Conservation (phyloP, 2,329 filamentous ascomycete genomes). For the Cordyceps cateniannulata region DNA sequence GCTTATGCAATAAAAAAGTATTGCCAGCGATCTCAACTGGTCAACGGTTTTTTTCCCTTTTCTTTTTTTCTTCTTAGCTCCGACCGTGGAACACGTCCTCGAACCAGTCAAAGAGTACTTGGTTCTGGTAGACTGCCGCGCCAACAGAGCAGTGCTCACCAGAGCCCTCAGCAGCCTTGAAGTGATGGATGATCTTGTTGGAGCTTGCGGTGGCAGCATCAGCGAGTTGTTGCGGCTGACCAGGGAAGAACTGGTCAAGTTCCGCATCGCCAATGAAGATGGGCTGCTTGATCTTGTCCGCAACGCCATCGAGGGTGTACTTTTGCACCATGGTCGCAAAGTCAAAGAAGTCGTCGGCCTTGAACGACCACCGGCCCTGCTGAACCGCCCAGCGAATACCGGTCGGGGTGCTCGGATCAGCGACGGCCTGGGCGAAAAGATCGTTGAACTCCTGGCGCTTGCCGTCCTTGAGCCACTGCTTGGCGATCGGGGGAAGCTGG, state of each 20-base stretch:
- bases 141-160: slow-evolving; percentile 13
- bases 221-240: slow-evolving; percentile 3
- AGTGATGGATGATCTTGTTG: slow-evolving; percentile 2
- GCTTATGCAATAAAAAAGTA: background rate
- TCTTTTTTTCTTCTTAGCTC: background rate
- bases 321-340: slow-evolving; percentile 15
- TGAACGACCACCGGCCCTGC: slow-evolving; percentile 23
- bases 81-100: background rate
- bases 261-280: slow-evolving; percentile 20
- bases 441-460: slow-evolving; percentile 18
- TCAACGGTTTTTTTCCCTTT: background rate
- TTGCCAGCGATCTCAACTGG: no score
- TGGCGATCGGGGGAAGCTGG: slow-evolving; percentile 11
- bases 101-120: slow-evolving; percentile 12
- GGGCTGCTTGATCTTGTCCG: slow-evolving; percentile 18
- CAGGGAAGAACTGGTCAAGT: slow-evolving; percentile 16
- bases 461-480: slow-evolving; percentile 14
- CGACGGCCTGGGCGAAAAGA: slow-evolving; percentile 6
- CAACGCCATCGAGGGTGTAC: slow-evolving; percentile 16
- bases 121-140: slow-evolving; percentile 4
- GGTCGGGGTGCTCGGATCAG: slow-evolving; percentile 10
- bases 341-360: slow-evolving; percentile 19
- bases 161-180: slow-evolving; percentile 4
- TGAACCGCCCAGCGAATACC: slow-evolving; percentile 19
- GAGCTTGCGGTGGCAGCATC: slow-evolving; percentile 2